Conservation (phyloP, 129 eudicot species). For the Saussurea involucrata region DNA sequence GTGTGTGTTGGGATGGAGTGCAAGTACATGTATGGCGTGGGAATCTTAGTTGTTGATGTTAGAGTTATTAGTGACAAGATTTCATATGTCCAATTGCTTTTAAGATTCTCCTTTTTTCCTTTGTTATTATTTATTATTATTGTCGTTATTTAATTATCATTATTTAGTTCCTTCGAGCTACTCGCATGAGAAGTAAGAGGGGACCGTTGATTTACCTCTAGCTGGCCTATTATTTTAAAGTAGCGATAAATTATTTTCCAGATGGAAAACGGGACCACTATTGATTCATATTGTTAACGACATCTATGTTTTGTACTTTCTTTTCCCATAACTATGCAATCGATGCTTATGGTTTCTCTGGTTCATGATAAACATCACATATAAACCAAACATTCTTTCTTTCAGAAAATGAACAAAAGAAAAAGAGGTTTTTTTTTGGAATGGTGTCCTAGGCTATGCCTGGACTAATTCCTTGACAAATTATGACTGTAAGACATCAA, state of each 20-base stretch:
- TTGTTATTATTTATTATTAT: no score
- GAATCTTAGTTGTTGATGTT: conserved; percentile 47
- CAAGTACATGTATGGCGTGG: conserved; percentile 42
- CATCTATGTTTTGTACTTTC: neutral
- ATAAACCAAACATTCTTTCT: neutral
- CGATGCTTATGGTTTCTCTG: neutral
- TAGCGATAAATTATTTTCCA: conserved; percentile 3
- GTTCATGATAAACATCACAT: neutral
- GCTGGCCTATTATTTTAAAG: conserved; percentile 2
- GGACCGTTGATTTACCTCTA: no score
- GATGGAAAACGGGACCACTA: conserved; percentile 8
- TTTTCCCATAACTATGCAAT: neutral
- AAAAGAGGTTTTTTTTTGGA: neutral
- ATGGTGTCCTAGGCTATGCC: no score
- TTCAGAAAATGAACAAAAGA: neutral
- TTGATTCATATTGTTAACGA: neutral
- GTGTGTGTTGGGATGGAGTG: conserved; percentile 21
- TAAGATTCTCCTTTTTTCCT: conserved; percentile 32
- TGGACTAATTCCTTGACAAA: no score
- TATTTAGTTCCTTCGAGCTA: no score
- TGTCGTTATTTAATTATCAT: neutral
- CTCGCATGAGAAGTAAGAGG: no score
- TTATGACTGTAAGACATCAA: no score
- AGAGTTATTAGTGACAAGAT: conserved; percentile 47
- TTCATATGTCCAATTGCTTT: conserved; percentile 50